phyloP scores from a whole-genome alignment of 371 early-diverging fungal species.

The Blakeslea trispora region DNA sequence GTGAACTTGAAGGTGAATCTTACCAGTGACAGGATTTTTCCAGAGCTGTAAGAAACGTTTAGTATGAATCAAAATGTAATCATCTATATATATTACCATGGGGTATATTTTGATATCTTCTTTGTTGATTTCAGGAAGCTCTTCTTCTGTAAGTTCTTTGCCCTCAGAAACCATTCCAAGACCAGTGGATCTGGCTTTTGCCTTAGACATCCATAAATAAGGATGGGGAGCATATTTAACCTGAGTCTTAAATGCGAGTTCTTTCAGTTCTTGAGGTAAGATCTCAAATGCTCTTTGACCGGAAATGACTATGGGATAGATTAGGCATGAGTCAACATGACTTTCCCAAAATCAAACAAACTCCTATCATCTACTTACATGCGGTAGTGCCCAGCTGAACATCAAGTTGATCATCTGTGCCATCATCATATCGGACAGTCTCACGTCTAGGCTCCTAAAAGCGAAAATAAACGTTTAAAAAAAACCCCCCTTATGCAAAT shows the following conservation, averaged over 20 bases:
- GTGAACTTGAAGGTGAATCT: conserved; percentile 53
- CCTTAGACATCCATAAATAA: conserved; percentile 56
- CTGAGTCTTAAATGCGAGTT: conserved; percentile 48
- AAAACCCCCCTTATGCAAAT: not conserved
- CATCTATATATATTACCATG: conserved; percentile 43
- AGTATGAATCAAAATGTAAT: not conserved
- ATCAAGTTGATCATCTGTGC: conserved; percentile 39
- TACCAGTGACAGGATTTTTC: conserved; percentile 53
- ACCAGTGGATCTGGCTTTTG: conserved; percentile 39
- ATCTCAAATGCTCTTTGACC: conserved; percentile 53
- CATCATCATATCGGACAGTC: conserved; percentile 47
- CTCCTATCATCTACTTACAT: too few species aligned
- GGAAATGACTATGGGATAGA: conserved; percentile 39
- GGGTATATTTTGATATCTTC: conserved; percentile 48
- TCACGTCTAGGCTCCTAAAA: conserved; percentile 44
- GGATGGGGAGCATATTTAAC: conserved; percentile 55
- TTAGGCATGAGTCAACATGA: not conserved
- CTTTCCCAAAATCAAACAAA: too few species aligned
- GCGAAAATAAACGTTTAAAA: too few species aligned
- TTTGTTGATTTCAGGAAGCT: conserved; percentile 45
- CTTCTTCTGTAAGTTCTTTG: conserved; percentile 36
- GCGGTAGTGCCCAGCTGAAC: conserved; percentile 56
- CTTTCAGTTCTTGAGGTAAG: conserved; percentile 46
- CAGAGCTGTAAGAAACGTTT: conserved; percentile 30
- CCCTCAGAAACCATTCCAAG: conserved; percentile 52